These are phyloP conservation scores for Euphrasia arctica DNA, from an alignment of 305 asterid species.

Conservation along the genomic window DNA sequence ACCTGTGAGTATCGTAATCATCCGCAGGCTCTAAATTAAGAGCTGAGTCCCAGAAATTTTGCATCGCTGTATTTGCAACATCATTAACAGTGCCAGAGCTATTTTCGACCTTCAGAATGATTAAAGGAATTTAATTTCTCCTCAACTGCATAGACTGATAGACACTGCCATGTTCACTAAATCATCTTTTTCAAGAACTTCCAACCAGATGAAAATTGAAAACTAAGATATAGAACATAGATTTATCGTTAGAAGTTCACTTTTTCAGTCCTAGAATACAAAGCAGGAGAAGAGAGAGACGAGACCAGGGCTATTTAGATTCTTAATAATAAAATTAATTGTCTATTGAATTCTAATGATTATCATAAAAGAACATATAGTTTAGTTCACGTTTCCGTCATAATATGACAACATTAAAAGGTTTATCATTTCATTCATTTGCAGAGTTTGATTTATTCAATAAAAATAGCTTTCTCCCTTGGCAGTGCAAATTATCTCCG, in stretches of 20 bases:
- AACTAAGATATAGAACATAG: not conserved
- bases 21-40: constrained; percentile 80
- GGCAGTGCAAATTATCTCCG: not conserved
- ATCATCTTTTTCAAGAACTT: constrained; percentile 6
- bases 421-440: not conserved
- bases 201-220: constrained; percentile 18
- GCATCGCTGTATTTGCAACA: constrained; percentile 79
- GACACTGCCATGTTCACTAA: constrained; percentile 13
- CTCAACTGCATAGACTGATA: constrained; percentile 5
- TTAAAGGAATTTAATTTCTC: constrained; percentile 19
- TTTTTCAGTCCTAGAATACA: not conserved
- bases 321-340: not conserved
- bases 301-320: constrained; percentile 6
- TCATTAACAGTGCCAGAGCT: constrained; percentile 74
- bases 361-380: constrained; percentile 12
- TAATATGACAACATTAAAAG: constrained; percentile 10
- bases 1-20: constrained; percentile 86
- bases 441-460: not conserved
- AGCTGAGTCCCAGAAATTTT: constrained; percentile 98
- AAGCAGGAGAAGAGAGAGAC: constrained; percentile 6
- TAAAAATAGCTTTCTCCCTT: not conserved
- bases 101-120: constrained; percentile 64
- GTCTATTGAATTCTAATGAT: constrained; percentile 2
- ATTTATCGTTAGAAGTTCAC: not conserved
- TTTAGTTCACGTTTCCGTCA: constrained; percentile 7